Percentiles rank a stretch among this genome's conserved stretches.
phyloP scores from a whole-genome alignment of 2,329 filamentous ascomycete genomes.

The Colletotrichum spinosum region DNA sequence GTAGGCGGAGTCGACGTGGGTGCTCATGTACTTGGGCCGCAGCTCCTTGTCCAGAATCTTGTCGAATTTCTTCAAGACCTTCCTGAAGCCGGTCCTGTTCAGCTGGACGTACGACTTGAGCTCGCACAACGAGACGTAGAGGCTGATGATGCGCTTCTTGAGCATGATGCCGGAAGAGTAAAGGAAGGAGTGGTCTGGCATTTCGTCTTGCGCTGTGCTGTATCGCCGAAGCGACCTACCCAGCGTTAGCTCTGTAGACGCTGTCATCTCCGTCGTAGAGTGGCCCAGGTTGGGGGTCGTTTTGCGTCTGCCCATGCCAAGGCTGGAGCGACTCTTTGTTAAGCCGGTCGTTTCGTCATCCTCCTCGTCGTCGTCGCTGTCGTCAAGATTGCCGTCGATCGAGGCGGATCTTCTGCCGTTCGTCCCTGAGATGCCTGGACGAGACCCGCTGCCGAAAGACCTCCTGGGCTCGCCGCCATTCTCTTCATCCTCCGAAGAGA shows the following conservation, averaged over 20 bases:
- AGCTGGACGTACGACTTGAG: slow-evolving; percentile 96
- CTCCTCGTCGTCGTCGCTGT: slow-evolving; percentile 75
- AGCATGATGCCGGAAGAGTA: slow-evolving; percentile 81
- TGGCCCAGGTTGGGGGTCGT: slow-evolving; percentile 51
- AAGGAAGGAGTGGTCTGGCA: slow-evolving; percentile 78
- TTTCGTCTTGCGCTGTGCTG: slow-evolving; percentile 80
- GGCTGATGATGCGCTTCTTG: slow-evolving; percentile 88
- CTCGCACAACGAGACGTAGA: slow-evolving; percentile 94
- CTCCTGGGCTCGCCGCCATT: slow-evolving; percentile 25
- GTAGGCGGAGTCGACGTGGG: slow-evolving; percentile 80
- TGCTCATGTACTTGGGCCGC: slow-evolving; percentile 80
- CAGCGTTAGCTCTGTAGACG: slow-evolving; percentile 68
- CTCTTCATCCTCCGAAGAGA: slow-evolving; percentile 60
- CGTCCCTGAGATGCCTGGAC: slow-evolving; percentile 47
- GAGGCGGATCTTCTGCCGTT: slow-evolving; percentile 54
- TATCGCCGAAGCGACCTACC: slow-evolving; percentile 67
- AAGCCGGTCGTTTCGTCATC: slow-evolving; percentile 70
- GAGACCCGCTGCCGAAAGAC: slow-evolving; percentile 38
- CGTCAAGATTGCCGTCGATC: slow-evolving; percentile 69
- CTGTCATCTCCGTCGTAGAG: slow-evolving; percentile 67
- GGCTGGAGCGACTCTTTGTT: slow-evolving; percentile 57
- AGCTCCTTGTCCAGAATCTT: slow-evolving; percentile 90
- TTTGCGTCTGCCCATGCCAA: slow-evolving; percentile 49
- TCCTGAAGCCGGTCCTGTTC: slow-evolving; percentile 95
- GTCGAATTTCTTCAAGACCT: slow-evolving; percentile 98